Evolutionary conservation across 2,329 filamentous ascomycete species (phyloP).

Genomic region (Ophiostoma piceae): DNA sequence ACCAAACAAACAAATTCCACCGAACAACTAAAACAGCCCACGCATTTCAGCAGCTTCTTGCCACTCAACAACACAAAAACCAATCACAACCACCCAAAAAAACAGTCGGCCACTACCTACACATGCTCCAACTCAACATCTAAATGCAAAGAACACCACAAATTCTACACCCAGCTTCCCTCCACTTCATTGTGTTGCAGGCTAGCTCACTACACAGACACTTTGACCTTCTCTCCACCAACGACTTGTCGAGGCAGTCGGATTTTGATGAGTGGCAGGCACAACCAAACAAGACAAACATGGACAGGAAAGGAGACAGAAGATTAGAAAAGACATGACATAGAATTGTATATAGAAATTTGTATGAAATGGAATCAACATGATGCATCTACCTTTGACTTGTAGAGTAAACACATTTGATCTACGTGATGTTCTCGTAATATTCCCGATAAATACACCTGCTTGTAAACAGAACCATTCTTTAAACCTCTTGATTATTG

Average conservation of each 20-base stretch:
- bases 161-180: neutral
- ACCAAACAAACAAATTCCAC: no score
- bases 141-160: neutral
- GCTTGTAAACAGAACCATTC: no score
- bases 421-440: neutral
- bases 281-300: neutral
- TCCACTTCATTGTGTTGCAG: neutral
- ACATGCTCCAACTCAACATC: neutral
- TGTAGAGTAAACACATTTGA: no score
- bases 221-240: no score
- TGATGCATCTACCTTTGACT: neutral
- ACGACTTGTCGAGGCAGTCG: no score
- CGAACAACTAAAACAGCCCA: no score
- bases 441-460: no score
- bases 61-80: no score
- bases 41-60: no score
- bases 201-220: neutral
- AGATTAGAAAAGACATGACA: no score
- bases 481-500: no score
- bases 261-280: no score
- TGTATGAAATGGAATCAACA: neutral
- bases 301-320: neutral
- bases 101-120: neutral
- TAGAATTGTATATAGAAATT: neutral
- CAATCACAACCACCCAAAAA: neutral